Evolutionary conservation across 2,329 filamentous ascomycete genomes (phyloP).

Genomic region (Apiospora sp.): DNA sequence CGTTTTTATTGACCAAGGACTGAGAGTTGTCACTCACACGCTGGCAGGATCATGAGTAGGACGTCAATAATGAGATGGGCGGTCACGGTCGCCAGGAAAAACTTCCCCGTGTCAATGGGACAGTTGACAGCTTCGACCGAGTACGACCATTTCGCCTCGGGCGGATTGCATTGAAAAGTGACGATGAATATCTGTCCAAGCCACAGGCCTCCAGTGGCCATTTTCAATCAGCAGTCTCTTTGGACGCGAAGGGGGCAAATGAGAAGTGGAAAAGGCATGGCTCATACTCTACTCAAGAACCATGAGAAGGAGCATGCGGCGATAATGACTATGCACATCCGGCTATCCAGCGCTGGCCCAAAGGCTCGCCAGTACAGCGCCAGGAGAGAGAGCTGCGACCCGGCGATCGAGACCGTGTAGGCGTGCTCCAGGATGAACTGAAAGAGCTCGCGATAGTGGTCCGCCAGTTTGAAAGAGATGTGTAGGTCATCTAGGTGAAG

Average conservation of each 20-base stretch:
- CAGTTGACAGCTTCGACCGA: neutral
- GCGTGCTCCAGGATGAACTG: constrained; percentile 23
- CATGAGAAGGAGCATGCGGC: neutral
- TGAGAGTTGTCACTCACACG: neutral
- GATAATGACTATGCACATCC: neutral
- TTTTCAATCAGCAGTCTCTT: neutral
- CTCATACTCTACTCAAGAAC: constrained; percentile 15
- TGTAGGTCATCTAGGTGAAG: neutral
- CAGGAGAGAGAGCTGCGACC: constrained; percentile 22
- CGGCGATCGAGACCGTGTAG: constrained; percentile 22
- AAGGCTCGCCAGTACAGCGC: constrained; percentile 25
- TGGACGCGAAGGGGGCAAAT: neutral
- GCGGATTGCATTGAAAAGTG: constrained; percentile 24
- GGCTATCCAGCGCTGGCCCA: neutral
- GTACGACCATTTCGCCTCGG: constrained; percentile 18
- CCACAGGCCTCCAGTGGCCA: neutral
- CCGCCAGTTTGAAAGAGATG: neutral
- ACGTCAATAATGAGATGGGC: constrained; percentile 24
- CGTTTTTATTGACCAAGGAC: neutral
- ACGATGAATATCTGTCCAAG: constrained; percentile 22
- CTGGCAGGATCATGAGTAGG: constrained; percentile 11
- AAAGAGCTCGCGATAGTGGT: constrained; percentile 20
- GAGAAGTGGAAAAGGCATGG: neutral
- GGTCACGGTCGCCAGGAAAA: constrained; percentile 24
- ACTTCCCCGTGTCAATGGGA: constrained; percentile 23